Evolutionary conservation across 2,329 filamentous ascomycete species (phyloP), one percentile per base, ranked within the genome.

Genomic region (Fusarium sarcochroum): DNA sequence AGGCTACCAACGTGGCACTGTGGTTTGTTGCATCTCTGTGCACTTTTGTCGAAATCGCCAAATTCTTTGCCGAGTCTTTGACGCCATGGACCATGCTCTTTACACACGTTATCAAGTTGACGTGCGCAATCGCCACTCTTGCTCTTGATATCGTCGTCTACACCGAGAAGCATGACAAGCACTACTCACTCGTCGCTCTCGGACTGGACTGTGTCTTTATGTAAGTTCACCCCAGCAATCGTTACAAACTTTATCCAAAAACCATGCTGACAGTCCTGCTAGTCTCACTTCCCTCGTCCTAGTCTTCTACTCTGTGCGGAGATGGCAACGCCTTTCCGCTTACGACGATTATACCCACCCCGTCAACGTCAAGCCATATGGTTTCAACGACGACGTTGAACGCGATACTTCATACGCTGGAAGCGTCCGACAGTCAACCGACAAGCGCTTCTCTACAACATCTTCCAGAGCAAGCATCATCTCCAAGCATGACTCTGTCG

Each of bases 71-170:
- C 30, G 85, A 87, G 73, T 80, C 82, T 1, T 74, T 89, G 54
- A 88, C 86, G 13, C 86, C 86, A 3, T 84, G 86, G 75, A 83
- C 82, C 7, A 82, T 89, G 79, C 76, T 88, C 5, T 83, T 84
- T 64, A 83, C 82, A 18, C 83, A 86, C 61, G 75, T 84, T 58
- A 66, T 88, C 70, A 88, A 87, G 68, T 65, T 85, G 42, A 79
- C 81, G 1, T 81, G 85, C 20, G 80, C 84, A 0, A 66, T 78
- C 8, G 81, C 80, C 35, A 83, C 85, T 25, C 76, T 88, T 23
- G 83, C 78, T 2, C 78, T 89, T 25, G 85, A 88, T 59, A 76
- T 86, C 25, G 80, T 86, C 35, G 80, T 87, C n/a, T 85, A 86
- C 63, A 75, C 82, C 6, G 74, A 81, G 53, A 76, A 78, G 23